A percentile compares a stretch with the other conserved stretches of the same genome.
phyloP scores from a whole-genome alignment of 1,284 basidiomycete species.

The Fomitopsis schrenkii region DNA sequence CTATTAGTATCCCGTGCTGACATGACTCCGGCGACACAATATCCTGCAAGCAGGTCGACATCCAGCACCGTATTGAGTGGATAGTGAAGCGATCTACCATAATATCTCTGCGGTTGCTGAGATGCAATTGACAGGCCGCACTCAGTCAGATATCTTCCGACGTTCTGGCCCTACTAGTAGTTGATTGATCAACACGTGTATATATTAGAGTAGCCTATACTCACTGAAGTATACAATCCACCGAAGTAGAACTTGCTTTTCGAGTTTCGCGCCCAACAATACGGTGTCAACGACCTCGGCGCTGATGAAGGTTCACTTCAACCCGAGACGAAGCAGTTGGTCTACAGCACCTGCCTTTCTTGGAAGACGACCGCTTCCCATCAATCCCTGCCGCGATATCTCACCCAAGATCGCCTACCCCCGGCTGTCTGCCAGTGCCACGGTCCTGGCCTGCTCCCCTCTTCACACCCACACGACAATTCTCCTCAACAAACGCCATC shows the following conservation, averaged over 20 bases:
- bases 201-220: no score
- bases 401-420: neutral
- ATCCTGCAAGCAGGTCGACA: neutral
- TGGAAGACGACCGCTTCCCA: neutral
- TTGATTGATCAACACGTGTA: no score
- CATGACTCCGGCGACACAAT: neutral
- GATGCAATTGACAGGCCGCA: no score
- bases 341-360: neutral
- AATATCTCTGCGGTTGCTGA: no score
- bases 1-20: neutral
- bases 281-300: neutral
- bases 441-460: neutral
- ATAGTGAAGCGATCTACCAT: neutral
- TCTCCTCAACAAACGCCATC: neutral
- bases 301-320: neutral
- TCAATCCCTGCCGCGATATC: neutral
- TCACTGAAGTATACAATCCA: no score
- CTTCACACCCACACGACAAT: neutral
- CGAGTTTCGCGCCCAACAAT: no score
- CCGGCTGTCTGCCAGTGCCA: neutral
- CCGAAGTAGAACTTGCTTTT: no score
- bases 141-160: no score
- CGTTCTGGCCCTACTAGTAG: no score
- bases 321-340: neutral
- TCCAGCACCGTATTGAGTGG: neutral